Conservation (phyloP, 2,329 filamentous ascomycete genomes). For the Penicillium sp. region DNA sequence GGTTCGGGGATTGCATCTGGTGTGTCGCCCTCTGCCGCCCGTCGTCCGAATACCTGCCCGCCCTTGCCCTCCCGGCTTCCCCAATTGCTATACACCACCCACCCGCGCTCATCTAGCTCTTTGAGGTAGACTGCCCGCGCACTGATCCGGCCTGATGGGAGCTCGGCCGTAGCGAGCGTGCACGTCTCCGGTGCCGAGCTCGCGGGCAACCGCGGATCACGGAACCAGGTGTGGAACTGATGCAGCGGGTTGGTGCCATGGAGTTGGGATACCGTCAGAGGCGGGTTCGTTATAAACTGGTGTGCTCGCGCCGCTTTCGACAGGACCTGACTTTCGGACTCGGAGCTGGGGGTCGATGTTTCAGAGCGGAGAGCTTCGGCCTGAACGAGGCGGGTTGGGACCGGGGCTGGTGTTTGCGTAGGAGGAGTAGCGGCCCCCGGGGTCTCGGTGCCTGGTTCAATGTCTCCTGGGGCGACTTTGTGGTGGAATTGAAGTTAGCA, state of each 20-base stretch:
- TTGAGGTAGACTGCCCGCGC: conserved; percentile 92
- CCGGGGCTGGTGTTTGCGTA: conserved; percentile 1
- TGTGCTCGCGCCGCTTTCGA: conserved; percentile 44
- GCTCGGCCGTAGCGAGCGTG: conserved; percentile 77
- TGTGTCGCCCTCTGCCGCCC: conserved; percentile 8
- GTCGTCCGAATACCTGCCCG: conserved; percentile 40
- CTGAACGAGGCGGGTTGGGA: conserved; percentile 1
- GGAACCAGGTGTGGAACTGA: conserved; percentile 93
- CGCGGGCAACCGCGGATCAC: conserved; percentile 61
- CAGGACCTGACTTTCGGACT: conserved; percentile 35
- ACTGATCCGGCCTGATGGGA: conserved; percentile 82
- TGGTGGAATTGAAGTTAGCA: conserved; percentile 10
- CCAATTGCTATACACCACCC: conserved; percentile 93
- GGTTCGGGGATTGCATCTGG: conserved; percentile 65
- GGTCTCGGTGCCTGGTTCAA: conserved; percentile 25
- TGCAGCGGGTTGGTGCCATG: conserved; percentile 61
- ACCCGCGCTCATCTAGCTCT: conserved; percentile 80
- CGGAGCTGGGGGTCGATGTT: conserved; percentile 39
- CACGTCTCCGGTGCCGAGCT: conserved; percentile 84
- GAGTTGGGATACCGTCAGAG: conserved; percentile 43
- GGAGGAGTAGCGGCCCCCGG: conserved; percentile 14
- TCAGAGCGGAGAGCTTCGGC: conserved; percentile 32
- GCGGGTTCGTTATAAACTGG: conserved; percentile 46
- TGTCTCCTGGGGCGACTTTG: conserved; percentile 48
- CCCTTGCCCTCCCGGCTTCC: conserved; percentile 62